Evolutionary conservation across 345 rosid species (phyloP), one percentile per base, ranked within the genome.

Genomic region (Punica granatum): DNA sequence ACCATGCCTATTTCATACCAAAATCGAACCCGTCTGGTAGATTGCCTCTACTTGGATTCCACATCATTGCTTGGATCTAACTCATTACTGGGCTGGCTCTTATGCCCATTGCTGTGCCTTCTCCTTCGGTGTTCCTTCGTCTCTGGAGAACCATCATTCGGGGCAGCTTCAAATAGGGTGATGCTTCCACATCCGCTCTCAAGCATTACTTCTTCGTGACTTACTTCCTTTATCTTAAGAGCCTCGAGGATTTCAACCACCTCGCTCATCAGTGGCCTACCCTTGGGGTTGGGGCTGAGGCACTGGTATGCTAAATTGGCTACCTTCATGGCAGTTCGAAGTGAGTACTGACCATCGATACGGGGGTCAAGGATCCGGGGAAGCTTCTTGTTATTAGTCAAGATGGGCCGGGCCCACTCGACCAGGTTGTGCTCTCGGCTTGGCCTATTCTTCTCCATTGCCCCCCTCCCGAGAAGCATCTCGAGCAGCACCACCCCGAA

Each of bases 401-500:
- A 62, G 58, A 94, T 78, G 1, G 98, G 99, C 32, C 96, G 81
- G 1, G 98, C 99, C 99, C 99, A 92, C 63, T 94, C 99, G 23
- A 94, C 99, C 63, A 92, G 77, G 81, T 91, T 94, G 78, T 85
- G 93, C 75, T 94, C 97, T 72, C 88, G 80, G 77, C 96, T 85
- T 60, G 97, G 90, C 67, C 90, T 82, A 75, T 90, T 81, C 83
- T 91, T 92, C 80, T 94, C 99, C 88, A 91, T 78, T 4, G 97
- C 99, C 64, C 87, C 87, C 79, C 93, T 86, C 76, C 99, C 99
- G 39, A 92, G 85, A 21, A 94, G 97, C 89, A 92, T 78, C 85
- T 94, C 99, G 1, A 94, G 92, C 23, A 94, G 80, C 74, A 94
- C 98, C 67, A 92, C 98, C 46, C 99, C 98, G 44, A 88, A 92